Evolutionary conservation across 441 rosid species (phyloP).

Genomic region (Brassica balearica): DNA sequence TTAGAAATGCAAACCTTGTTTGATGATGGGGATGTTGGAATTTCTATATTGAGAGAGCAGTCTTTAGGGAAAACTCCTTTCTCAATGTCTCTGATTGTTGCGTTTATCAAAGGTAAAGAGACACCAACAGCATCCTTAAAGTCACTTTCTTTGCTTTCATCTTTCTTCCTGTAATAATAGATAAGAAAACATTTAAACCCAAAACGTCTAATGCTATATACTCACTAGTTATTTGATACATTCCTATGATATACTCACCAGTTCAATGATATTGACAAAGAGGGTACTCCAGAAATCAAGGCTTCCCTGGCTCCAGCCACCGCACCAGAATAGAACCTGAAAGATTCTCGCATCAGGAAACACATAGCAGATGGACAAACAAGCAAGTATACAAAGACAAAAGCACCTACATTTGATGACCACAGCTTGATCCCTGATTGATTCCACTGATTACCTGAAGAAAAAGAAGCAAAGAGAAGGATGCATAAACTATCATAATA

Average conservation of each 20-base stretch:
- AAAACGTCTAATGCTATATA: neutral
- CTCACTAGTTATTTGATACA: neutral
- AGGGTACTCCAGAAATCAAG: slow-evolving; percentile 79
- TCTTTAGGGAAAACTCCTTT: slow-evolving; percentile 81
- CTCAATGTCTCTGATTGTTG: slow-evolving; percentile 79
- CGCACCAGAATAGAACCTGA: slow-evolving; percentile 89
- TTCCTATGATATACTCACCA: slow-evolving; percentile 59
- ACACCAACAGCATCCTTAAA: slow-evolving; percentile 86
- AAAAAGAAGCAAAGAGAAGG: slow-evolving; percentile 18
- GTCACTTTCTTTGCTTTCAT: slow-evolving; percentile 91
- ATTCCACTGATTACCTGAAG: slow-evolving; percentile 96
- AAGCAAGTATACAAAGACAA: slow-evolving; percentile 18
- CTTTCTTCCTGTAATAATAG: slow-evolving; percentile 72
- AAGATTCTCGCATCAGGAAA: slow-evolving; percentile 38
- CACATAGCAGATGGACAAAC: slow-evolving; percentile 13
- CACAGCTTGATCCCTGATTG: slow-evolving; percentile 91
- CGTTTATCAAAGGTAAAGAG: slow-evolving; percentile 83
- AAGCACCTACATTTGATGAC: slow-evolving; percentile 75
- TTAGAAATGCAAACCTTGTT: slow-evolving; percentile 66
- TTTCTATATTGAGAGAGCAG: slow-evolving; percentile 74
- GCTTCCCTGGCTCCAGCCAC: slow-evolving; percentile 99
- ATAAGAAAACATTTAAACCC: neutral
- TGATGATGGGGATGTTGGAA: slow-evolving; percentile 81
- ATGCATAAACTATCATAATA: slow-evolving; percentile 11
- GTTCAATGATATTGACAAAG: slow-evolving; percentile 87